Conservation (phyloP, 352 stramenopile genomes). For the Globisporangium alternatum region DNA sequence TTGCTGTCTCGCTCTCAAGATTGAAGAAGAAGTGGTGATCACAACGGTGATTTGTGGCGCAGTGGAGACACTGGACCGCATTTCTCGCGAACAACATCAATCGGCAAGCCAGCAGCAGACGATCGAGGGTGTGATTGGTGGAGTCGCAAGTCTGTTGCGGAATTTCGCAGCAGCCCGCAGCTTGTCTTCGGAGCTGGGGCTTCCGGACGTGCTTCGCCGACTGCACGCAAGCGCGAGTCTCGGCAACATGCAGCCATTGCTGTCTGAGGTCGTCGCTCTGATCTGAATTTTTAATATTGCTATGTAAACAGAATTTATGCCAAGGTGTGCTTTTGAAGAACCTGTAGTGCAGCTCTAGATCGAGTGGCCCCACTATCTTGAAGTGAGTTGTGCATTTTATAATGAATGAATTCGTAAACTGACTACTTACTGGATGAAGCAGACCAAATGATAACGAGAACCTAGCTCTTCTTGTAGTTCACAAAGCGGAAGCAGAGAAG, state of each 20-base stretch:
- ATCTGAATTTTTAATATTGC: slow-evolving; percentile 31
- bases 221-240: slow-evolving; percentile 43
- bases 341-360: background rate
- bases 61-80: slow-evolving; percentile 62
- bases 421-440: too few species aligned
- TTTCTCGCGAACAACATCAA: slow-evolving; percentile 38
- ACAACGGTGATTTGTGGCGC: slow-evolving; percentile 69
- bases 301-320: slow-evolving; percentile 1
- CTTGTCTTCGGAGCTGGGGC: slow-evolving; percentile 58
- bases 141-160: slow-evolving; percentile 56
- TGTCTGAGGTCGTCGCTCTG: slow-evolving; percentile 59
- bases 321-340: background rate
- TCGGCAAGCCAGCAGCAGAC: slow-evolving; percentile 34
- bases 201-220: slow-evolving; percentile 59
- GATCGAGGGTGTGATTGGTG: slow-evolving; percentile 62
- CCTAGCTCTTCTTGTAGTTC: slow-evolving; percentile 12
- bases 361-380: background rate
- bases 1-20: slow-evolving; percentile 58
- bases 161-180: slow-evolving; percentile 59
- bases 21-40: slow-evolving; percentile 68
- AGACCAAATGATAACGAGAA: background rate
- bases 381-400: background rate
- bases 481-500: slow-evolving; percentile 6
- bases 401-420: background rate
- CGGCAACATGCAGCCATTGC: slow-evolving; percentile 41